phyloP scores from a whole-genome alignment of 2,329 filamentous ascomycete genomes.

The Purpureocillium lavendulum region DNA sequence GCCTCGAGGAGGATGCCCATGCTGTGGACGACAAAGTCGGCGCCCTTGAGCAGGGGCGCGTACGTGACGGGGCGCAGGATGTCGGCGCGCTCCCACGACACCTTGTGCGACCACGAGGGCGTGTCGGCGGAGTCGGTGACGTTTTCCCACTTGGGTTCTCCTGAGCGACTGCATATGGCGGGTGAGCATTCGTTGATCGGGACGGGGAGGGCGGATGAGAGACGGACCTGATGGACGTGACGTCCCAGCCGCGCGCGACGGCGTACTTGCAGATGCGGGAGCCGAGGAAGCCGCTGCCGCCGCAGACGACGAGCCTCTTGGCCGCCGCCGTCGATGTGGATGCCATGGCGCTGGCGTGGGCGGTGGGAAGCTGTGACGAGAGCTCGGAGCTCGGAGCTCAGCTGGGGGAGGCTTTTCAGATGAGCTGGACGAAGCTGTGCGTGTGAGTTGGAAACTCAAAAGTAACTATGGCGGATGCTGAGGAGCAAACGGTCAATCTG shows the following conservation, averaged over 20 bases:
- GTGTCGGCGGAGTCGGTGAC: constrained; percentile 63
- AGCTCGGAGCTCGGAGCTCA: background rate
- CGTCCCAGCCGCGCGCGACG: constrained; percentile 78
- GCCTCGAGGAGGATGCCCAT: constrained; percentile 96
- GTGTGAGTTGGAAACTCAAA: no score
- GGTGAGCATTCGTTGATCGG: background rate
- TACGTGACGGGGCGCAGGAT: constrained; percentile 79
- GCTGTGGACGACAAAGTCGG: constrained; percentile 82
- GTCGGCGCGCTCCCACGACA: constrained; percentile 83
- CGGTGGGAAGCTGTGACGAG: background rate
- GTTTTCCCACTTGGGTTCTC: constrained; percentile 75
- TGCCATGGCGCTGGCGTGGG: constrained; percentile 7
- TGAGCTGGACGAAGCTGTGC: no score
- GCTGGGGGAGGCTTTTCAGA: background rate
- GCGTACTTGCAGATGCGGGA: constrained; percentile 86
- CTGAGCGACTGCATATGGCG: constrained; percentile 61
- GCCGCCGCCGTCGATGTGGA: constrained; percentile 41
- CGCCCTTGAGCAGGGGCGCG: constrained; percentile 62
- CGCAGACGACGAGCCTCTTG: constrained; percentile 83
- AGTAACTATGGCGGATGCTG: no score
- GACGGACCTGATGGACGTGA: constrained; percentile 78
- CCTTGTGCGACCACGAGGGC: constrained; percentile 72
- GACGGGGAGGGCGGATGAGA: background rate
- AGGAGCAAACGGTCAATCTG: no score
- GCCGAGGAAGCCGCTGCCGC: constrained; percentile 88